Evolutionary conservation across 768 basidiomycete species (phyloP).

Genomic region (Tricholoma saponaceum): DNA sequence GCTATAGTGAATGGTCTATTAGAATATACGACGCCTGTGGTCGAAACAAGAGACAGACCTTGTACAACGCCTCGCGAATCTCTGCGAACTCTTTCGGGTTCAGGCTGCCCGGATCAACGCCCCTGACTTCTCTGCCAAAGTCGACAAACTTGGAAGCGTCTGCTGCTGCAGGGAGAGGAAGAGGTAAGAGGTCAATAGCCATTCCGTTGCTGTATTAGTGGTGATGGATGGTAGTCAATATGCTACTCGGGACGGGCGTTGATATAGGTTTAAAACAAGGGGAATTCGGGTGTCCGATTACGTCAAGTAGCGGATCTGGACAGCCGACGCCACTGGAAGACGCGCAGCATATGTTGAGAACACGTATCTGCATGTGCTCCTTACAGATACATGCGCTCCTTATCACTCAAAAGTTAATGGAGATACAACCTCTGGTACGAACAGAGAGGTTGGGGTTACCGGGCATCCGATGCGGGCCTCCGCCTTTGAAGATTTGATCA

Average conservation of each 20-base stretch:
- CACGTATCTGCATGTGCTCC: not conserved
- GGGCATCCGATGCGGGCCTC: not conserved
- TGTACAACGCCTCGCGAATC: slow-evolving; percentile 71
- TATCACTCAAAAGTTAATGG: not conserved
- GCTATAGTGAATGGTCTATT: slow-evolving; percentile 32
- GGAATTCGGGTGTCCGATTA: not conserved
- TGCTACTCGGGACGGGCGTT: not conserved
- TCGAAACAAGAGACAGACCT: slow-evolving; percentile 38
- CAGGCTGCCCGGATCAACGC: slow-evolving; percentile 62
- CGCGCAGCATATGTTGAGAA: not conserved
- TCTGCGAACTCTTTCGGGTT: slow-evolving; percentile 59
- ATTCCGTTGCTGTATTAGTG: slow-evolving; percentile 27
- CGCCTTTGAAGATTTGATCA: not conserved
- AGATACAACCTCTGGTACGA: not conserved
- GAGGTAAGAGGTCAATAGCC: slow-evolving; percentile 62
- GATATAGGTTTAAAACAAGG: not conserved
- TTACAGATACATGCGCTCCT: not conserved
- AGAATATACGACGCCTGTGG: not conserved
- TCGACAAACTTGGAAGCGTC: slow-evolving; percentile 61
- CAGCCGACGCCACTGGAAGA: not conserved
- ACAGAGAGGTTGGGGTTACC: not conserved
- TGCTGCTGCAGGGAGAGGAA: slow-evolving; percentile 71
- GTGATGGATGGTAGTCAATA: not conserved
- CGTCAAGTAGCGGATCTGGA: not conserved
- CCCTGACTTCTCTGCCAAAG: slow-evolving; percentile 78